Percentiles rank a stretch among this genome's conserved stretches.
These are phyloP conservation scores for Leccinum subatratum DNA, from an alignment of 1,284 basidiomycete genomes.

Conservation along the genomic window DNA sequence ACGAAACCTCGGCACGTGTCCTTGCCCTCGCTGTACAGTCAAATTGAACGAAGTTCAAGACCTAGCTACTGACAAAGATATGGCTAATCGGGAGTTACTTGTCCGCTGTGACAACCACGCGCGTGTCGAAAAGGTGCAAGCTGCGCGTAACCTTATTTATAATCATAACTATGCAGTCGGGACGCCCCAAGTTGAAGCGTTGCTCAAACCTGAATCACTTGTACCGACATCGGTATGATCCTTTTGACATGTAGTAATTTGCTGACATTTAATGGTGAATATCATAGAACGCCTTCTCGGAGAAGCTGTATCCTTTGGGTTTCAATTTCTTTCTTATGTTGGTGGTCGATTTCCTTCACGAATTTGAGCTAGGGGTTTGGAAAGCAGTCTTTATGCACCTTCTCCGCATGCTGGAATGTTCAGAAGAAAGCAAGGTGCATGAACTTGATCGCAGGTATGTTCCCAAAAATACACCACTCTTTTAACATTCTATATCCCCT, in stretches of 20 bases:
- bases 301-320: not conserved
- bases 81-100: not conserved
- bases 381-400: not conserved
- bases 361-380: not conserved
- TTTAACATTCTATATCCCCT: not conserved
- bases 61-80: not conserved
- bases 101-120: not conserved
- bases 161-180: conserved; percentile 13
- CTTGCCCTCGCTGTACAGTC: conserved; percentile 32
- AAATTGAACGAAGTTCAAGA: not conserved
- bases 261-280: not conserved
- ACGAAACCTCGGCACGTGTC: conserved; percentile 25
- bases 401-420: not conserved
- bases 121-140: conserved; percentile 7
- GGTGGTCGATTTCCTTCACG: not conserved
- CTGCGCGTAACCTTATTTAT: conserved; percentile 16
- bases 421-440: not conserved
- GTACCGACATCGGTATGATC: not conserved
- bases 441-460: not conserved
- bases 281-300: conserved; percentile 3
- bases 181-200: conserved; percentile 6
- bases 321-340: conserved; percentile 1
- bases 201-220: conserved; percentile 15
- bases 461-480: not conserved
- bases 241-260: not conserved